Base-by-base conservation (phyloP, 208 protist species). In the Wallacemonas rigidus region DNA sequence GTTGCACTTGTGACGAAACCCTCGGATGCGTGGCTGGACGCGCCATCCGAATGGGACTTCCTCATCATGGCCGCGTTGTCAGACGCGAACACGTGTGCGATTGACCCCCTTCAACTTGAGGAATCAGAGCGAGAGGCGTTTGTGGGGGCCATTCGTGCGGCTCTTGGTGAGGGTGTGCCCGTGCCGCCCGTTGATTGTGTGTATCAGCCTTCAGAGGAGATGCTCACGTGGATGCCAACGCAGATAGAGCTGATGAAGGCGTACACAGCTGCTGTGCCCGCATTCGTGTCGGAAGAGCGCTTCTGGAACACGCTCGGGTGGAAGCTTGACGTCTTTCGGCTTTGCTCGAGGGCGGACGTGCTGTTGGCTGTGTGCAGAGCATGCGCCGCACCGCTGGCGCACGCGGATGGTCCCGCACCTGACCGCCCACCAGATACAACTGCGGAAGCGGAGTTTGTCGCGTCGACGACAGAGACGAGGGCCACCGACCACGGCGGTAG, bases 271-370 rank as follows among this genome's bases (percentile, higher is more conserved):
- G 60, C 80, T 35, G 86, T 91, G 17, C 86, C 86, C 35, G 75
- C 72, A 44, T 81, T 82, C 64, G 72, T 80, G 2, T 75, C 71
- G 2, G 86, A 91, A 57, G 80, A 81, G 17, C 17, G 80, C 67
- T 91, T 87, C 74, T 91, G 82, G 86, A 65, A 84, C 65, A 86
- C 81, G 54, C 26, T 88, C 8, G 79, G 64, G 8, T 91, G 86
- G 86, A 77, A 81, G 39, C 72, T 88, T 45, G 2, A 36, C 12
- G 6, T 88, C 5, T 88, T 82, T 71, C 68, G 67, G 3, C 77
- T 77, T 69, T 91, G 82, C 69, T 35, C 43, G 12, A 72, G 71
- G 12, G 15, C 77, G 1, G 45, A 2, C 6, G 74, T 85, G 8
- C 70, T 91, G 11, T 55, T 82, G 14, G 53, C 1, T 40, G 50